A percentile compares a stretch with the other conserved stretches of the same genome.
Evolutionary conservation across 2,329 filamentous ascomycete genomes (phyloP).

Genomic region (Fusarium illudens): DNA sequence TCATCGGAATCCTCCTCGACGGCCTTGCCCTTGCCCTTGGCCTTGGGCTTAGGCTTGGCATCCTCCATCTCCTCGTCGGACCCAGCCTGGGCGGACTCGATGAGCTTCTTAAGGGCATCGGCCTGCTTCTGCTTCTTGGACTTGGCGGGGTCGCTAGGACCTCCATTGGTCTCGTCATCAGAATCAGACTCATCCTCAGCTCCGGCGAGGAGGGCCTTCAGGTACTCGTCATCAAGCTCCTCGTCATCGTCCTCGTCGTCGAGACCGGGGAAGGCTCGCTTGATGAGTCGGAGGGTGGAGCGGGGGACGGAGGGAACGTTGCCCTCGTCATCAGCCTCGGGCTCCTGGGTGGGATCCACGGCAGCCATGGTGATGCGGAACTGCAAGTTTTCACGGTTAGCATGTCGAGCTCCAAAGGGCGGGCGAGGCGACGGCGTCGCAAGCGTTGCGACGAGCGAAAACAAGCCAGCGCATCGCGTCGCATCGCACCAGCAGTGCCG

Average conservation of each 20-base stretch:
- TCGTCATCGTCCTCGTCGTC: conserved; percentile 65
- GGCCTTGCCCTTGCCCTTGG: conserved; percentile 77
- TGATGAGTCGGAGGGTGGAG: conserved; percentile 91
- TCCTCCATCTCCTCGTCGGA: conserved; percentile 78
- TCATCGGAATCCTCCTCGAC: conserved; percentile 67
- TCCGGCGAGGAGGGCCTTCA: conserved; percentile 62
- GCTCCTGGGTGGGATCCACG: conserved; percentile 85
- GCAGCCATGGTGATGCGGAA: conserved; percentile 99
- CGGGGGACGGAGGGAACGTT: conserved; percentile 71
- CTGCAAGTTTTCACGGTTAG: conserved; percentile 56
- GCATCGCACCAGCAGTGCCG: background rate
- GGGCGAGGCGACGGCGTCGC: conserved; percentile 11
- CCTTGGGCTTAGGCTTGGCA: conserved; percentile 67
- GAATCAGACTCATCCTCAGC: conserved; percentile 65
- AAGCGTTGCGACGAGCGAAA: conserved; percentile 10
- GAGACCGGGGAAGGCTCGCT: conserved; percentile 68
- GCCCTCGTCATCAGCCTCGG: conserved; percentile 70
- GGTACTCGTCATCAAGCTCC: conserved; percentile 73
- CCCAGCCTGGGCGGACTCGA: conserved; percentile 69
- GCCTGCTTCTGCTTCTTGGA: conserved; percentile 85
- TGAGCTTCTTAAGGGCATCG: conserved; percentile 79
- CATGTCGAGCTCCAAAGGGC: background rate
- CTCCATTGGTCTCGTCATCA: conserved; percentile 75
- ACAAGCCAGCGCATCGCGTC: background rate
- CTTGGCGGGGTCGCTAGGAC: conserved; percentile 90